A percentile compares a stretch with the other conserved stretches of the same genome.
phyloP scores from a whole-genome alignment of 371 early-diverging fungal species.

The Syncephalastrum sp. region DNA sequence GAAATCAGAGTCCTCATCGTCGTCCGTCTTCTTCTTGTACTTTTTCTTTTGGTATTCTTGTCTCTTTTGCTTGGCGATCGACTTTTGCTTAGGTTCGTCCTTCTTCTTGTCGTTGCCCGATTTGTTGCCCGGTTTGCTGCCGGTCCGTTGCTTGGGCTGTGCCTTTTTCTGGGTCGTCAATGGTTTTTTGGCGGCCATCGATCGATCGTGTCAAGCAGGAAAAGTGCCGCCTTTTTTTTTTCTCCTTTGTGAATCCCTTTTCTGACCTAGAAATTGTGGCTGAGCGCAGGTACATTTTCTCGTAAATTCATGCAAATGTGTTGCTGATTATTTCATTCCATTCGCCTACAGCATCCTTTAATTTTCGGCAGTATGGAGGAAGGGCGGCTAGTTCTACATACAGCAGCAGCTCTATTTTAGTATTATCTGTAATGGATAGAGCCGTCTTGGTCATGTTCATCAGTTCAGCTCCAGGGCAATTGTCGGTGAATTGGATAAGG shows the following conservation, averaged over 20 bases:
- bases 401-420: too few relatives aligned
- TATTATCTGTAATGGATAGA: too few relatives aligned
- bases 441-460: too few relatives aligned
- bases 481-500: too few relatives aligned
- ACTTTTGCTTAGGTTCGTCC: constrained; percentile 11
- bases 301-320: too few relatives aligned
- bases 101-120: constrained; percentile 1
- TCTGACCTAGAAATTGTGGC: too few relatives aligned
- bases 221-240: constrained; percentile 4
- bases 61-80: constrained; percentile 31
- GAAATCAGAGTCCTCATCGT: constrained; percentile 24
- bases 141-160: background rate
- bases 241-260: background rate
- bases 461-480: too few relatives aligned
- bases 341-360: too few relatives aligned
- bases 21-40: constrained; percentile 29
- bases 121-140: background rate
- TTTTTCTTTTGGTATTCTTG: constrained; percentile 36
- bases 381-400: too few relatives aligned
- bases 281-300: too few relatives aligned
- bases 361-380: too few relatives aligned
- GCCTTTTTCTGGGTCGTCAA: constrained; percentile 11
- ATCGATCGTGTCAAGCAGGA: background rate
- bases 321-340: too few relatives aligned
- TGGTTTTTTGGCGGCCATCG: constrained; percentile 18